These are phyloP conservation scores for Diaporthe amygdali DNA, from an alignment of 2,329 filamentous ascomycete species.

Conservation along the genomic window DNA sequence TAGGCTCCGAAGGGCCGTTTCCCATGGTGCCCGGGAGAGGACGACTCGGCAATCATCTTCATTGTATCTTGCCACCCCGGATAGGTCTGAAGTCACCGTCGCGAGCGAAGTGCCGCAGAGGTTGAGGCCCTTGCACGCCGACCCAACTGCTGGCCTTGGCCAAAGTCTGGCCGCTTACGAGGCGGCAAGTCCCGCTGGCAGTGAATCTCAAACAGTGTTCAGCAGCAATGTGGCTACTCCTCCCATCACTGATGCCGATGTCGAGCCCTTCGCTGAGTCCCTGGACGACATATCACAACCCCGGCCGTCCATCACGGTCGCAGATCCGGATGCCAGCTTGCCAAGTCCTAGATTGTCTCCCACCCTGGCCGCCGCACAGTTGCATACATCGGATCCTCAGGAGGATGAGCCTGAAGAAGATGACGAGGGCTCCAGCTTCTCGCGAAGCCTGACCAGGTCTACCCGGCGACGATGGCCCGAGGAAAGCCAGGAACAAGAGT, in stretches of 20 bases:
- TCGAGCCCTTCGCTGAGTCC: slow-evolving; percentile 61
- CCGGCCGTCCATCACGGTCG: slow-evolving; percentile 69
- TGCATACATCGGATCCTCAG: slow-evolving; percentile 46
- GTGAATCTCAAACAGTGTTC: slow-evolving; percentile 65
- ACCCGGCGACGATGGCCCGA: slow-evolving; percentile 39
- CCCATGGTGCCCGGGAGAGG: slow-evolving; percentile 36
- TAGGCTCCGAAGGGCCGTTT: slow-evolving; percentile 44
- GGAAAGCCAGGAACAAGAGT: slow-evolving; percentile 42
- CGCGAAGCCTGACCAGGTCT: slow-evolving; percentile 38
- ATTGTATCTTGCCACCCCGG: slow-evolving; percentile 59
- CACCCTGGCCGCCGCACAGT: slow-evolving; percentile 75
- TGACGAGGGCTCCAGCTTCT: slow-evolving; percentile 41
- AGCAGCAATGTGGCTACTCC: slow-evolving; percentile 73
- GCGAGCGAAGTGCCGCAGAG: slow-evolving; percentile 42
- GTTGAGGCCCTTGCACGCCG: slow-evolving; percentile 45
- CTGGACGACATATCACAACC: slow-evolving; percentile 53
- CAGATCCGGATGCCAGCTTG: slow-evolving; percentile 86
- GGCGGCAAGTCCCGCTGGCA: slow-evolving; percentile 56
- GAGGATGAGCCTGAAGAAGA: slow-evolving; percentile 51
- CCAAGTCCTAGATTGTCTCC: slow-evolving; percentile 95
- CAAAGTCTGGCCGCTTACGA: slow-evolving; percentile 49
- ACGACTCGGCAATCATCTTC: slow-evolving; percentile 34
- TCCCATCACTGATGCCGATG: slow-evolving; percentile 75
- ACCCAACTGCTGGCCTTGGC: slow-evolving; percentile 50
- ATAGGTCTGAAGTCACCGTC: slow-evolving; percentile 53